Evolutionary conservation across 2,329 filamentous ascomycete genomes (phyloP).

Genomic region (Alternaria novae-zelandiae): DNA sequence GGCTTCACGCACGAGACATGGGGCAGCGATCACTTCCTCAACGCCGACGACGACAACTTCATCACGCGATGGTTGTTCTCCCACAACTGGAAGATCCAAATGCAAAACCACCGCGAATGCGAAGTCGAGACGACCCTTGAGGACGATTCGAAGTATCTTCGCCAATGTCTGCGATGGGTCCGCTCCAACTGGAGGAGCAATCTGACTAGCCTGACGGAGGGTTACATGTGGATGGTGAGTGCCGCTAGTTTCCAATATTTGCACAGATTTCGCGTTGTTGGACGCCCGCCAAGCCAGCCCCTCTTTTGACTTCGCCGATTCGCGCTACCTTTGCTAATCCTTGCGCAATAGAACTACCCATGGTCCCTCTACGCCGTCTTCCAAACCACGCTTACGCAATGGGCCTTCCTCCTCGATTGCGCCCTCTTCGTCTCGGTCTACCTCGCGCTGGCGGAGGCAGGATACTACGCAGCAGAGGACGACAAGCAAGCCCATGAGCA

Average conservation of each 20-base stretch:
- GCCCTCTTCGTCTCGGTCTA: slow-evolving; percentile 41
- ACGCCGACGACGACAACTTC: slow-evolving; percentile 98
- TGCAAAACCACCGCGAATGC: slow-evolving; percentile 91
- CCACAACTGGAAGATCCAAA: slow-evolving; percentile 90
- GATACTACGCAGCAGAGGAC: slow-evolving; percentile 32
- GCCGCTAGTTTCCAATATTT: slow-evolving; percentile 25
- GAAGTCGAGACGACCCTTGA: slow-evolving; percentile 88
- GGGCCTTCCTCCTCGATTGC: slow-evolving; percentile 80
- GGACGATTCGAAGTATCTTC: slow-evolving; percentile 85
- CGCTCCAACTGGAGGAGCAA: slow-evolving; percentile 98
- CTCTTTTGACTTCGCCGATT: slow-evolving; percentile 30
- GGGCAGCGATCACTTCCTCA: slow-evolving; percentile 76
- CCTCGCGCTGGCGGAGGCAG: slow-evolving; percentile 39
- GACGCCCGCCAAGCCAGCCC: slow-evolving; percentile 37
- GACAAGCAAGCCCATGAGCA: slow-evolving; percentile 20
- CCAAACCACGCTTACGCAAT: slow-evolving; percentile 88
- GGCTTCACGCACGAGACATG: slow-evolving; percentile 88
- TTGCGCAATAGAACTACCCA: slow-evolving; percentile 69
- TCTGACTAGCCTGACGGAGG: slow-evolving; percentile 84
- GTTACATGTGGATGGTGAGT: slow-evolving; percentile 84
- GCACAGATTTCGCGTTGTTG: slow-evolving; percentile 30
- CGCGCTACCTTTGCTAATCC: slow-evolving; percentile 33
- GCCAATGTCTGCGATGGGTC: slow-evolving; percentile 93
- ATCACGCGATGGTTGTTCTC: slow-evolving; percentile 95
- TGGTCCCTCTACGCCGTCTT: slow-evolving; percentile 96